Conservation (phyloP, 768 basidiomycete genomes). For the Boletus sp. region DNA sequence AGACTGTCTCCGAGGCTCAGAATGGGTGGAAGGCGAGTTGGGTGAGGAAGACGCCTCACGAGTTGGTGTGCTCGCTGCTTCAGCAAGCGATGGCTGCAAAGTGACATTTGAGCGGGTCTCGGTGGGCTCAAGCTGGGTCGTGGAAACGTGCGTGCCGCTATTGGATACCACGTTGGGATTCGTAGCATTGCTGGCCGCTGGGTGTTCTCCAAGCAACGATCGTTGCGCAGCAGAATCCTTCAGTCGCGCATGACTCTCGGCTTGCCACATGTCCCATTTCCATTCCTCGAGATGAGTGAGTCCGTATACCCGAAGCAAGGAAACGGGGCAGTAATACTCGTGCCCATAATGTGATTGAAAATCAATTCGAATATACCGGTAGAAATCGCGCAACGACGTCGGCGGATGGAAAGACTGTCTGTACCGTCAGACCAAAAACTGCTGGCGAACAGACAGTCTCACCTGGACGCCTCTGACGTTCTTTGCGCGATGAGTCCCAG, state of each 20-base stretch:
- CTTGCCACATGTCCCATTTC: constrained; percentile 87
- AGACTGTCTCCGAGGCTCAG: background rate
- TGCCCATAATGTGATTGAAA: constrained; percentile 91
- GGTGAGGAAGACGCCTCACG: background rate
- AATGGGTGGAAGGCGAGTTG: background rate
- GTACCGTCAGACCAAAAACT: background rate
- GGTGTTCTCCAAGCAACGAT: constrained; percentile 23
- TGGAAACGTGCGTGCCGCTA: constrained; percentile 2
- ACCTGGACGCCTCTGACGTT: constrained; percentile 92
- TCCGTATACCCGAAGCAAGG: constrained; percentile 89
- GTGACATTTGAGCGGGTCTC: background rate
- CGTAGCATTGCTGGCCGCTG: background rate
- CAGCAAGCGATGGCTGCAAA: background rate
- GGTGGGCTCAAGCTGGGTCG: background rate
- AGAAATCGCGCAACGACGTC: constrained; percentile 74
- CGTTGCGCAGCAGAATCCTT: constrained; percentile 28
- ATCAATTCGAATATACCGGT: constrained; percentile 90
- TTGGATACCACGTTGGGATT: background rate
- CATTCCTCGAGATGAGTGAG: constrained; percentile 95
- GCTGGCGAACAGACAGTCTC: constrained; percentile 20
- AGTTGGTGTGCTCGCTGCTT: background rate
- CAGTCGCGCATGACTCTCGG: constrained; percentile 53
- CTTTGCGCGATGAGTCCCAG: constrained; percentile 81
- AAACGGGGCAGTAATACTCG: constrained; percentile 96
- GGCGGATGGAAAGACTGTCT: constrained; percentile 74